These are phyloP conservation scores for Perkinsus olseni DNA, from an alignment of 169 alveolate genomes.

Conservation along the genomic window DNA sequence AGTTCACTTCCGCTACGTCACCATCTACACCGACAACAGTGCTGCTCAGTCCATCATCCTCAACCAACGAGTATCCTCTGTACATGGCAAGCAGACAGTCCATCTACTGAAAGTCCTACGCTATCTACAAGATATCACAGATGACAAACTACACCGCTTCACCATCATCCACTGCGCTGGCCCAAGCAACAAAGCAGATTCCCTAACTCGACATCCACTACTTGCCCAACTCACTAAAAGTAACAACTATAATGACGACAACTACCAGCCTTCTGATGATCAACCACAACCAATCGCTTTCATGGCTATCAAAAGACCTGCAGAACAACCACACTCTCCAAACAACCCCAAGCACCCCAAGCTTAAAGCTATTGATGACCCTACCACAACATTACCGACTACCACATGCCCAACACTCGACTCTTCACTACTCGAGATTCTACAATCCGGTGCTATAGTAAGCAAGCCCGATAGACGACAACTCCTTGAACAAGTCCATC, in stretches of 20 bases:
- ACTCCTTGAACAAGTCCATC: not conserved
- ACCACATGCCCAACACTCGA: not conserved
- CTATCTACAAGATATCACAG: not conserved
- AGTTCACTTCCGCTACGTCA: not conserved
- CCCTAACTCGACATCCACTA: not conserved
- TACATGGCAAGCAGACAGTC: no score
- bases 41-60: not conserved
- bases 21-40: not conserved
- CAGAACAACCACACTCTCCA: not conserved
- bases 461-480: not conserved
- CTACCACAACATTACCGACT: not conserved
- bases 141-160: not conserved
- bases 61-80: not conserved
- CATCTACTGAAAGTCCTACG: no score
- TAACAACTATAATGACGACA: not conserved
- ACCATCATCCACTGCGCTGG: not conserved
- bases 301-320: not conserved
- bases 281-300: not conserved
- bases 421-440: not conserved
- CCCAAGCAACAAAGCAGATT: not conserved
- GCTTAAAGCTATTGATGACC: not conserved
- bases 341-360: not conserved
- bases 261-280: not conserved
- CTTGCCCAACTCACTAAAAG: not conserved
- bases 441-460: not conserved